Evolutionary conservation across 345 rosid species (phyloP).

Genomic region (Hibiscus tridactylites): DNA sequence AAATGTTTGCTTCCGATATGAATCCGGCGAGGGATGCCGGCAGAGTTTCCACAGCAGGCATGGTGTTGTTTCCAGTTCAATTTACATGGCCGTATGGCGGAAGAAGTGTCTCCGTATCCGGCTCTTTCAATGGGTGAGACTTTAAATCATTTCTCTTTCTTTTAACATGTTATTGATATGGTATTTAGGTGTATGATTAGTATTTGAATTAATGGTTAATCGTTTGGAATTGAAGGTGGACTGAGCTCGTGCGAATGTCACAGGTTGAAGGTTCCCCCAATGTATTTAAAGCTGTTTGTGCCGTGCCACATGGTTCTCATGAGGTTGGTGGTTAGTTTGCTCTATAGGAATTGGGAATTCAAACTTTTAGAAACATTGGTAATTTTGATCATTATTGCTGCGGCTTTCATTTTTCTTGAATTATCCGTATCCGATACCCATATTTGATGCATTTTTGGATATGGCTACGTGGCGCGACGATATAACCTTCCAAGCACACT

Average conservation of each 20-base stretch:
- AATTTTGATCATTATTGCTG: not conserved
- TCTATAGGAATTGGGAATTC: not conserved
- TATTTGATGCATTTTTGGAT: no score
- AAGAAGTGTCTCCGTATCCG: not conserved
- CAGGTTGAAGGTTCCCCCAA: not conserved
- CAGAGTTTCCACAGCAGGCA: not conserved
- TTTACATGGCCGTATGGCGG: not conserved
- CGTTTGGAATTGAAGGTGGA: not conserved
- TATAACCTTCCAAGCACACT: no score
- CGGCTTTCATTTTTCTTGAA: not conserved
- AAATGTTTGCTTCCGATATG: not conserved
- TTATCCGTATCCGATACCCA: not conserved
- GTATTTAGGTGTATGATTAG: not conserved
- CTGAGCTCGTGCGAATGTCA: not conserved
- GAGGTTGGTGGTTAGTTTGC: not conserved
- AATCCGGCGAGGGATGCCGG: not conserved
- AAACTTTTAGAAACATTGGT: not conserved
- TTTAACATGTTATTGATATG: not conserved
- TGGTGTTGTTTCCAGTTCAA: not conserved
- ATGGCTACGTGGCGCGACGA: no score
- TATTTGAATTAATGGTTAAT: not conserved
- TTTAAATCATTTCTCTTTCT: not conserved
- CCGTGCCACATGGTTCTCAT: not conserved
- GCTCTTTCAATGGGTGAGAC: not conserved
- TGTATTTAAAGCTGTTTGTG: not conserved